Base-by-base conservation (phyloP, 2,329 filamentous ascomycete species). In the Colletotrichum viniferum region DNA sequence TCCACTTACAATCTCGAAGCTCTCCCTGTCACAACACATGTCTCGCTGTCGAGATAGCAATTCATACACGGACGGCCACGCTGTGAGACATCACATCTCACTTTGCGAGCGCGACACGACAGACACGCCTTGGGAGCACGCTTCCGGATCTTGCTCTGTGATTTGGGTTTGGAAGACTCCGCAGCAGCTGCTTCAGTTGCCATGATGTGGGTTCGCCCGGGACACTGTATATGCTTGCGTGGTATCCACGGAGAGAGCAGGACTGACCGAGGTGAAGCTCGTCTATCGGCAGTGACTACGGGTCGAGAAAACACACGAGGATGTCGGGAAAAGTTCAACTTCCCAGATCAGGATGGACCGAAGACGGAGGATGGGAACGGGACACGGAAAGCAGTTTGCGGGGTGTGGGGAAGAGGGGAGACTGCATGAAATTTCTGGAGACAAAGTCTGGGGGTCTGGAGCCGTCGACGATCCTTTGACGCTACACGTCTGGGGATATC, bases 41-140 rank as follows among this genome's bases (percentile, higher is more conserved):
- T 83, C 77, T 89, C 87, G 73, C 85, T 87, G 77, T 89, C 87
- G 70, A 88, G 85, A 61, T 87, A 87, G 79, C 87, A 90, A 71
- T 89, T 89, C 82, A 88, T 89, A 80, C 86, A 90, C 9, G 88
- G 88, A 36, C 84, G 82, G 5, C 87, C 87, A 73, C 85, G 83
- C 77, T 87, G 87, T 55, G 85, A 87, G 18, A 89, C 87, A 78
- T 88, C 87, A 73, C 88, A 89, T 32, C 88, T 83, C 32, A 89
- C 87, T 79, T 89, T 89, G 30, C 88, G 82, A n/a, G 87, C 84
- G 18, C 88, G 83, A 78, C 87, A 89, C n/a, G 86, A 87, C 12
- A 88, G 81, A 66, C 88, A 89, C 12, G 88, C 88, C 67, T 89
- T 88, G n/a, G 87, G 81, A 3, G 88, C 87, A 72, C 88, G 83